These are phyloP conservation scores for Gynochthodes officinalis DNA, from an alignment of 257 asterid species.

Conservation along the genomic window DNA sequence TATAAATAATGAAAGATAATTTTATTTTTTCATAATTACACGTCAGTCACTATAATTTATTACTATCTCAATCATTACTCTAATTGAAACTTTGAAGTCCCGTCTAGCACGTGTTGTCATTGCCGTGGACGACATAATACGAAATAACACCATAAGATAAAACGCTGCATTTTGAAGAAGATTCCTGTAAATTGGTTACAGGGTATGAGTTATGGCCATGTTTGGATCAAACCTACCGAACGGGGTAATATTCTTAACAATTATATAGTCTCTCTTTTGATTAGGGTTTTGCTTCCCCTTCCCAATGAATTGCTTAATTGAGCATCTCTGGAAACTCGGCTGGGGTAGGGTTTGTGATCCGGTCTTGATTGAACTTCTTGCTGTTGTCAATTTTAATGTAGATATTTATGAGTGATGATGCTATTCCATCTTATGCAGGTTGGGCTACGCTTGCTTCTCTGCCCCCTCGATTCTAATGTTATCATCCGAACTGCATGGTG, in stretches of 20 bases:
- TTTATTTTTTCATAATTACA: too few relatives aligned
- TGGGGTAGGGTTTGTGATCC: neutral
- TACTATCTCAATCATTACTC: too few relatives aligned
- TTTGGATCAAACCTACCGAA: conserved; percentile 20
- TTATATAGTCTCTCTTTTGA: neutral
- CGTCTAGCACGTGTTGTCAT: too few relatives aligned
- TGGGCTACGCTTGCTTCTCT: conserved; percentile 65
- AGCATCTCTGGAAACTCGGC: too few relatives aligned
- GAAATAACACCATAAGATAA: neutral
- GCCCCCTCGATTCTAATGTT: conserved; percentile 70
- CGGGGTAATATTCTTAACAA: conserved; percentile 11
- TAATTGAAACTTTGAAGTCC: too few relatives aligned
- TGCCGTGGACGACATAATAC: neutral
- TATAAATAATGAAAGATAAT: too few relatives aligned
- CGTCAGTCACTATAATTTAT: too few relatives aligned
- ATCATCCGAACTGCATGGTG: conserved; percentile 86
- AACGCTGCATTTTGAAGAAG: neutral
- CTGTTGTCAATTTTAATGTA: neutral
- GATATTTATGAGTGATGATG: neutral
- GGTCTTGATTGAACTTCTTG: too few relatives aligned
- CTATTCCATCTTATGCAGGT: conserved; percentile 47
- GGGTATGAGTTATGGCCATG: conserved; percentile 16
- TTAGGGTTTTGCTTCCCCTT: conserved; percentile 7
- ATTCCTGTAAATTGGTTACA: neutral
- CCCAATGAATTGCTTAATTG: too few relatives aligned